Percentiles rank a stretch among this genome's conserved stretches.
These are phyloP conservation scores for Haematococcus lacustris DNA, from an alignment of 139 green algal genomes.

Conservation along the genomic window DNA sequence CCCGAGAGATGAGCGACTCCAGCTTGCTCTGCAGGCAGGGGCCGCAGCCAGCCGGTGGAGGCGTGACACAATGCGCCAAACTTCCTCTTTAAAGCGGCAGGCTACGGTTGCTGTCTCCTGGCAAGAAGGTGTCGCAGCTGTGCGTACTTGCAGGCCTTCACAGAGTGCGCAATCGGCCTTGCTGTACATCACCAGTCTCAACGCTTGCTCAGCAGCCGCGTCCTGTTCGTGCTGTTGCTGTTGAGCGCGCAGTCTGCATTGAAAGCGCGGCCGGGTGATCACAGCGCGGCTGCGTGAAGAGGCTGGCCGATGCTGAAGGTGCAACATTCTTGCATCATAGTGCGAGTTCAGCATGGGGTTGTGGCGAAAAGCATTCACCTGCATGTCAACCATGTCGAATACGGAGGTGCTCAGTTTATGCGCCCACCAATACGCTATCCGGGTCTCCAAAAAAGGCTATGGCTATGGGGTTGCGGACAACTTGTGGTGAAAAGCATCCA, in stretches of 20 bases:
- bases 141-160: slow-evolving; percentile 36
- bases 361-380: no score
- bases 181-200: slow-evolving; percentile 45
- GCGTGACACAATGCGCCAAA: not conserved
- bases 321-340: not conserved
- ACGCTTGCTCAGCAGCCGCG: not conserved
- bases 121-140: not conserved
- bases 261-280: not conserved
- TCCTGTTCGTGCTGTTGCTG: not conserved
- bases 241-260: not conserved
- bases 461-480: no score
- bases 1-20: slow-evolving; percentile 37
- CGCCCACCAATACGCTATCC: no score
- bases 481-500: no score
- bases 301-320: not conserved
- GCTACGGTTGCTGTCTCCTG: not conserved
- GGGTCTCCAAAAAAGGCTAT: no score
- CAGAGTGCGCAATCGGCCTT: slow-evolving; percentile 53
- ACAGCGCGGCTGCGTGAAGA: not conserved
- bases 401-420: no score
- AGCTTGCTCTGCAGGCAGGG: slow-evolving; percentile 22
- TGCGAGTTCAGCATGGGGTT: not conserved
- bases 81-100: not conserved
- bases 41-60: not conserved
- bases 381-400: no score